Evolutionary conservation across 352 stramenopile genomes (phyloP).

Genomic region (Phytophthora sojae): DNA sequence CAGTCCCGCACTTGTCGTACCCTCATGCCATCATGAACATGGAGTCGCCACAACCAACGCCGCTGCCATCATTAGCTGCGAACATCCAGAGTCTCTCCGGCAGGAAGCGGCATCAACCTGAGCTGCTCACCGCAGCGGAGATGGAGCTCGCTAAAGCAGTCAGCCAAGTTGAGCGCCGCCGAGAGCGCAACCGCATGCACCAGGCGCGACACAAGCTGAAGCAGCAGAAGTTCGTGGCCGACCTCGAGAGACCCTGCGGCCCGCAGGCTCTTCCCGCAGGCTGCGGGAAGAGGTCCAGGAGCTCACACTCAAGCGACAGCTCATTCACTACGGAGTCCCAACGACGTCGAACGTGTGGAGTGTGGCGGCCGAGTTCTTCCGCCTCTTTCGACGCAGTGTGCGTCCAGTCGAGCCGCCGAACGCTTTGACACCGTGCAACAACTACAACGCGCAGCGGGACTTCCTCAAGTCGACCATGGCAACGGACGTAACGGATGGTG

Average conservation of each 20-base stretch:
- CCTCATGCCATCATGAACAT: no score
- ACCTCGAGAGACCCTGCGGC: no score
- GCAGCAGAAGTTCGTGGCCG: not conserved
- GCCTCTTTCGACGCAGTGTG: conserved; percentile 6
- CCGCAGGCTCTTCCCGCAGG: no score
- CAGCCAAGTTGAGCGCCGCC: not conserved
- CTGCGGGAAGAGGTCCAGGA: conserved; percentile 5
- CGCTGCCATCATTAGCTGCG: no score
- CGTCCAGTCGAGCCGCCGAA: no score
- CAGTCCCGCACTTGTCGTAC: no score
- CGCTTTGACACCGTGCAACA: not conserved
- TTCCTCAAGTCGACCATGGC: conserved; percentile 6
- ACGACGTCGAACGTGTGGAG: conserved; percentile 6
- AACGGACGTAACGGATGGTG: conserved; percentile 11
- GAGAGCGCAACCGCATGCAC: conserved; percentile 9
- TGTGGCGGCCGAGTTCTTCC: conserved; percentile 11
- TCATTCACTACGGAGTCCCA: not conserved
- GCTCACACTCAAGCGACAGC: not conserved
- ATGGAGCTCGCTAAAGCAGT: no score
- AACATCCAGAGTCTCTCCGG: no score
- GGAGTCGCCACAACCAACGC: no score
- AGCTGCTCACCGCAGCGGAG: no score
- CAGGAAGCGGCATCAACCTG: not conserved
- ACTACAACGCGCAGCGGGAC: not conserved
- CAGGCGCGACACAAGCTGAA: conserved; percentile 6